phyloP scores from a whole-genome alignment of 2,329 filamentous ascomycete species.

The Chaetothyriales sp. region DNA sequence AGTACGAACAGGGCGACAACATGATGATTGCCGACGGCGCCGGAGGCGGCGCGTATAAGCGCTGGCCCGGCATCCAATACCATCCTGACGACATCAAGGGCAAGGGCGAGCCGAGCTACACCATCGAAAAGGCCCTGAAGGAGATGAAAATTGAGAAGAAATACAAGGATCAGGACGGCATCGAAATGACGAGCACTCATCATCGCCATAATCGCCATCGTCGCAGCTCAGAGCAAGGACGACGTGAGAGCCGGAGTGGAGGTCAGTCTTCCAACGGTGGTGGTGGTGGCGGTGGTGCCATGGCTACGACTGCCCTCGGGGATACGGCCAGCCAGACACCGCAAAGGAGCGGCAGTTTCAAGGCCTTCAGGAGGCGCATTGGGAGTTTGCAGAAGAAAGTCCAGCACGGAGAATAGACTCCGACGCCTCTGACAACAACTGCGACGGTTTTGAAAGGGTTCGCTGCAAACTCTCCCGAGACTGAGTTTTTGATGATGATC shows the following conservation, averaged over 20 bases:
- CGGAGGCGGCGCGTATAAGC: conserved; percentile 60
- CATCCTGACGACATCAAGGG: conserved; percentile 66
- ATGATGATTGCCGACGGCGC: conserved; percentile 62
- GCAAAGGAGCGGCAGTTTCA: conserved; percentile 12
- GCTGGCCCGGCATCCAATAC: conserved; percentile 55
- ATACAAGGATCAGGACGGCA: conserved; percentile 8
- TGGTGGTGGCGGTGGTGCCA: conserved; percentile 2
- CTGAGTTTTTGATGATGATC: neutral
- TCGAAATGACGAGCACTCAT: conserved; percentile 12
- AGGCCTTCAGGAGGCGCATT: conserved; percentile 16
- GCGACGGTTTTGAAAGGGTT: too few species aligned
- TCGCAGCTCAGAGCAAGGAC: neutral
- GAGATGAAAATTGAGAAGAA: conserved; percentile 33
- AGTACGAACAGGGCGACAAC: conserved; percentile 76
- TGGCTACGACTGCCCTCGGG: conserved; percentile 6
- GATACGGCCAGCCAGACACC: conserved; percentile 5
- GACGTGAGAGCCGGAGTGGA: neutral
- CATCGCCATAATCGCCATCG: neutral
- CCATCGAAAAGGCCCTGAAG: conserved; percentile 54
- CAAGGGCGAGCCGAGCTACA: conserved; percentile 65
- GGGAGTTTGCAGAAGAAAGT: conserved; percentile 15
- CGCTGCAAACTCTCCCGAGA: neutral
- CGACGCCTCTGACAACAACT: too few species aligned
- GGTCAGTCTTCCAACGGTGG: neutral
- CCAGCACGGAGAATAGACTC: neutral